Conservation (phyloP, 2,329 filamentous ascomycete genomes). For the Furcasterigmium sp. region DNA sequence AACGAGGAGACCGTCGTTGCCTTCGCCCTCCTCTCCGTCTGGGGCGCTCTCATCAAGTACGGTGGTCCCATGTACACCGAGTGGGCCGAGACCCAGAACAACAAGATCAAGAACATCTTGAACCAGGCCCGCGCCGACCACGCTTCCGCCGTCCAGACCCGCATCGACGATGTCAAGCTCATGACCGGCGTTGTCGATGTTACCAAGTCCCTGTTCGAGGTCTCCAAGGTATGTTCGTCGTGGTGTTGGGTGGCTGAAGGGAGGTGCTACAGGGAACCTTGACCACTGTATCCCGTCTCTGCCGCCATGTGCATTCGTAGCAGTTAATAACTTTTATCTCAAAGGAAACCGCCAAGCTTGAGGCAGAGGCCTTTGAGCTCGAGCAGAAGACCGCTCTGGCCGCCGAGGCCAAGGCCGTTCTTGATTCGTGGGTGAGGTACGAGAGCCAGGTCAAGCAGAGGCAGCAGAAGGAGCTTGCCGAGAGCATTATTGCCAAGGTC, state of each 20-base stretch:
- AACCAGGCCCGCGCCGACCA: conserved; percentile 93
- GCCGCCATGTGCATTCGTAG: too few species aligned
- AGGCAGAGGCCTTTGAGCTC: conserved; percentile 93
- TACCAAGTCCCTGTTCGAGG: conserved; percentile 94
- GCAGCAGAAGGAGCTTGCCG: conserved; percentile 93
- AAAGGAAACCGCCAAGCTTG: conserved; percentile 93
- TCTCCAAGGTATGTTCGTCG: conserved; percentile 93
- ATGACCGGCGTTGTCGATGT: conserved; percentile 91
- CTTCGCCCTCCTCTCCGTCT: conserved; percentile 88
- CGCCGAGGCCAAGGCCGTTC: conserved; percentile 86
- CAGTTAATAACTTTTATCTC: neutral
- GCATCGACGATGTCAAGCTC: conserved; percentile 92
- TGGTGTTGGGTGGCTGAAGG: too few species aligned
- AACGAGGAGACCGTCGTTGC: conserved; percentile 98
- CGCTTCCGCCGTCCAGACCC: conserved; percentile 88
- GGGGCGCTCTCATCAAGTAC: conserved; percentile 88
- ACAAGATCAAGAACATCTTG: conserved; percentile 92
- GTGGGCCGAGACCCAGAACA: conserved; percentile 84
- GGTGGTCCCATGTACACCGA: conserved; percentile 86
- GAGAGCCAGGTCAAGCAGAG: conserved; percentile 98
- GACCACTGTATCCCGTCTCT: too few species aligned
- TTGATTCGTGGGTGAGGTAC: conserved; percentile 98
- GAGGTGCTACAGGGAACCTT: neutral
- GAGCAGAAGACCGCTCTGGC: conserved; percentile 94
- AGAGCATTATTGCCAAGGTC: conserved; percentile 93